Base-by-base conservation (phyloP, 75 land plant genomes). In the Cryptomeria japonica region DNA sequence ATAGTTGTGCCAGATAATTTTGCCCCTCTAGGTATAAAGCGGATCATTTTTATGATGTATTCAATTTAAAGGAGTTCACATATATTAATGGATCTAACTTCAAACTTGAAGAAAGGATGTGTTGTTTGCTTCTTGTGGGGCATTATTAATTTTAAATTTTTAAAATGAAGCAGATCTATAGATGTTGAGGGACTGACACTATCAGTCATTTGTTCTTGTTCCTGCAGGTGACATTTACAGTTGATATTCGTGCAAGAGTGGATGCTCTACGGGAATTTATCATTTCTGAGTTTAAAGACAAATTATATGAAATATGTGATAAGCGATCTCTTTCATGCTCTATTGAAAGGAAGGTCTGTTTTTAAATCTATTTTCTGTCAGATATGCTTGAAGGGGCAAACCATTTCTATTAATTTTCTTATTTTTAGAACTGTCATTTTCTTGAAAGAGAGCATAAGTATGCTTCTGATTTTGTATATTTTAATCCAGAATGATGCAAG, bases 191-290 rank as follows among this genome's bases (percentile, higher is more conserved):
- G 41, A 85, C 56, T 5, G 5, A 2, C 61, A 15, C 38, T 36
- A 28, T 84, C 37, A 18, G 18, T 32, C 25, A 39, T 37, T 36
- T n/a, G 80, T 86, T 39, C 61, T 38, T 61, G n/a, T 88, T 77
- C 34, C 32, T 86, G 49, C 93, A 98, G 99, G 99, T 98, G 41
- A 90, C 91, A 2, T 98, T 98, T 91, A 97, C 97, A 32, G 87
- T 98, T 13, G 99, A 98, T 90, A 80, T 97, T 61, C 93, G 99
- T 61, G 93, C 99, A 39, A 93, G 91, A 85, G 96, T 96, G 91
- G 97, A 97, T 73, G 64, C 38, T 85, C 90, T 92, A 39, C 94
- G 96, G 19, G 99, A 92, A 91, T 87, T 90, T 14, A 88, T 95
- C 36, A 87, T 97, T 32, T 87, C 85, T 68, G 92, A 95, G 84